Conservation (phyloP, 352 stramenopile species). For the Phytophthora citricola region DNA sequence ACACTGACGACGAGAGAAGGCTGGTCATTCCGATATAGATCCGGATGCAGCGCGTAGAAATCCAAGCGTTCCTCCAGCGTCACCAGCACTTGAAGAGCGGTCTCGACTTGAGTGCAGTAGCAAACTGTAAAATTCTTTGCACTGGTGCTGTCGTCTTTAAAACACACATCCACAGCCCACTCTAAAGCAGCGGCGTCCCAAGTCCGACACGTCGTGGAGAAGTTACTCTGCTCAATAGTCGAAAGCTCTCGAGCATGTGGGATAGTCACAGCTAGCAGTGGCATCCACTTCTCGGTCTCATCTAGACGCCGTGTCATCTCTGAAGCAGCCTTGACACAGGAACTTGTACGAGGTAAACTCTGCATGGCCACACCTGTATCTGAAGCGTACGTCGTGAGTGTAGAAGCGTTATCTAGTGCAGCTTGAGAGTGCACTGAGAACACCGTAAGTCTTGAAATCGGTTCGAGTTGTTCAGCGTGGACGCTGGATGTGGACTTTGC, state of each 20-base stretch:
- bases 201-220: constrained; percentile 61
- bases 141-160: constrained; percentile 60
- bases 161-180: constrained; percentile 67
- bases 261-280: constrained; percentile 56
- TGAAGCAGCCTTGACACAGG: constrained; percentile 45
- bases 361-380: constrained; percentile 34
- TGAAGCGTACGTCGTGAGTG: constrained; percentile 14
- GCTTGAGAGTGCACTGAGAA: constrained; percentile 55
- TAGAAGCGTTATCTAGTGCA: constrained; percentile 30
- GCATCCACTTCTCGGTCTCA: constrained; percentile 35
- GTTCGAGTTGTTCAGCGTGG: constrained; percentile 43
- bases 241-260: constrained; percentile 54
- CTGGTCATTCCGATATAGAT: constrained; percentile 71
- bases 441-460: constrained; percentile 51
- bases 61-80: constrained; percentile 69
- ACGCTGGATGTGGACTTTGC: constrained; percentile 47
- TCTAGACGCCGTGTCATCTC: constrained; percentile 19
- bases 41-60: constrained; percentile 57
- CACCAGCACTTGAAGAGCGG: constrained; percentile 65
- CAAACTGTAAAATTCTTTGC: constrained; percentile 54
- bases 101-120: constrained; percentile 70
- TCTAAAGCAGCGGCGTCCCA: constrained; percentile 46
- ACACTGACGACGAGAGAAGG: constrained; percentile 56
- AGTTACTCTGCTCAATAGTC: constrained; percentile 58
- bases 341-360: constrained; percentile 39